Conservation (phyloP, 2,329 filamentous ascomycete species). For the Exophiala dermatitidis region DNA sequence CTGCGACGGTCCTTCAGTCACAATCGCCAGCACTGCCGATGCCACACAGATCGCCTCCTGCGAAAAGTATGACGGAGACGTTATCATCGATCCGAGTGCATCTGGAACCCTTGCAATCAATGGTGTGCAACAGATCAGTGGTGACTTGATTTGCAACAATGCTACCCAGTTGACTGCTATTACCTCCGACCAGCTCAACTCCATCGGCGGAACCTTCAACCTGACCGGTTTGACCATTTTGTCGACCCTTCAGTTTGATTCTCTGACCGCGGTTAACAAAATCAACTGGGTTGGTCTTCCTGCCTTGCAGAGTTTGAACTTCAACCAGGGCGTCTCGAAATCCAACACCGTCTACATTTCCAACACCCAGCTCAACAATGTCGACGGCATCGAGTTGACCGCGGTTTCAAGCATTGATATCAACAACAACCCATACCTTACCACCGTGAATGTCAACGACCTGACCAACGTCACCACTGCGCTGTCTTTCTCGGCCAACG, state of each 20-base stretch:
- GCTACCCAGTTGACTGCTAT: constrained; percentile 59
- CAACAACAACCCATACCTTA: constrained; percentile 82
- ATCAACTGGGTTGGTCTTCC: constrained; percentile 69
- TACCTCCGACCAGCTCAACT: constrained; percentile 52
- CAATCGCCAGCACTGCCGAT: constrained; percentile 52
- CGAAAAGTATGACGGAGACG: constrained; percentile 59
- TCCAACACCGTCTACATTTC: constrained; percentile 65
- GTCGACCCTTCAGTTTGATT: constrained; percentile 57
- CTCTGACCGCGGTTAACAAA: constrained; percentile 56
- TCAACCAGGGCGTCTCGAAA: constrained; percentile 58
- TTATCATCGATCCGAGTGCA: constrained; percentile 55
- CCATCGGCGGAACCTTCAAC: constrained; percentile 63
- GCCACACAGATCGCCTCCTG: constrained; percentile 61
- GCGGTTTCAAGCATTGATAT: constrained; percentile 68
- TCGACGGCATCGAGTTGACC: constrained; percentile 73
- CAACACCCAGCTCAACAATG: constrained; percentile 74
- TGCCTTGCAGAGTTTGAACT: constrained; percentile 52
- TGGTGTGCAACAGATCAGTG: constrained; percentile 52
- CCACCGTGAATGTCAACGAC: constrained; percentile 63
- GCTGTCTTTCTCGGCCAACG: constrained; percentile 75
- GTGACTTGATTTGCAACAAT: constrained; percentile 46
- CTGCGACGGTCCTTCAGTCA: constrained; percentile 29
- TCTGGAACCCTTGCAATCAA: constrained; percentile 55
- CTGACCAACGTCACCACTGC: constrained; percentile 65
- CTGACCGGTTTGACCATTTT: constrained; percentile 64